These are phyloP conservation scores for Oxyria digyna DNA, from an alignment of 148 eudicot genomes.

Conservation along the genomic window DNA sequence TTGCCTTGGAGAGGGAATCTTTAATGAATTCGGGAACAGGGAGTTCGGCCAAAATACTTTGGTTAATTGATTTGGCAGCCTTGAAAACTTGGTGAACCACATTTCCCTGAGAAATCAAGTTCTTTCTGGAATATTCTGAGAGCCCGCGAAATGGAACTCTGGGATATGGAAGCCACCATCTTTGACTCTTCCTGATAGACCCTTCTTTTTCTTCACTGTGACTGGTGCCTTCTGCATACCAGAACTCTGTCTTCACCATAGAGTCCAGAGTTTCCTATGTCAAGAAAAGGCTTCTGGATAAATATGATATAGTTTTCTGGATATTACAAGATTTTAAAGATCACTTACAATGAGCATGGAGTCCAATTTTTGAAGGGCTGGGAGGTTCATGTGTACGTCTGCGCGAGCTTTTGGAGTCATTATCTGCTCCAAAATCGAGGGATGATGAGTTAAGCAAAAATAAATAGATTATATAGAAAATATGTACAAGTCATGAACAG, in stretches of 20 bases:
- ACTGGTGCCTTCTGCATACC: slow-evolving; percentile 81
- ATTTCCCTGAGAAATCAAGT: slow-evolving; percentile 65
- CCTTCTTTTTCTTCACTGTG: slow-evolving; percentile 55
- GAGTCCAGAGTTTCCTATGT: slow-evolving; percentile 78
- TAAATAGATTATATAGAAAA: not conserved
- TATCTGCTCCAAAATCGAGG: slow-evolving; percentile 35
- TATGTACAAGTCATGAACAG: not conserved
- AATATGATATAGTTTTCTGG: not conserved
- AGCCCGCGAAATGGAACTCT: slow-evolving; percentile 74
- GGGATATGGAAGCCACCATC: slow-evolving; percentile 98
- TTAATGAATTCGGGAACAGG: slow-evolving; percentile 47
- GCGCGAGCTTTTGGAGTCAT: slow-evolving; percentile 86
- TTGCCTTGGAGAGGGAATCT: slow-evolving; percentile 78
- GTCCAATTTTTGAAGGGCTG: slow-evolving; percentile 79
- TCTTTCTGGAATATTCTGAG: slow-evolving; percentile 60
- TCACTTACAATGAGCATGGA: slow-evolving; percentile 82
- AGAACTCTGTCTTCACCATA: slow-evolving; percentile 68
- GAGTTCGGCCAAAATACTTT: slow-evolving; percentile 65
- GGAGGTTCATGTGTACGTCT: slow-evolving; percentile 68
- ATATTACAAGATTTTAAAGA: slow-evolving; percentile 14
- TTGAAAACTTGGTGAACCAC: slow-evolving; percentile 77
- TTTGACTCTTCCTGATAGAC: slow-evolving; percentile 49
- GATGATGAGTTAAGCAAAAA: not conserved
- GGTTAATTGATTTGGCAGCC: slow-evolving; percentile 86
- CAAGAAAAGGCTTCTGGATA: not conserved